These are phyloP conservation scores for Scolecobasidium constrictum DNA, from an alignment of 2,329 filamentous ascomycete species.

Conservation along the genomic window DNA sequence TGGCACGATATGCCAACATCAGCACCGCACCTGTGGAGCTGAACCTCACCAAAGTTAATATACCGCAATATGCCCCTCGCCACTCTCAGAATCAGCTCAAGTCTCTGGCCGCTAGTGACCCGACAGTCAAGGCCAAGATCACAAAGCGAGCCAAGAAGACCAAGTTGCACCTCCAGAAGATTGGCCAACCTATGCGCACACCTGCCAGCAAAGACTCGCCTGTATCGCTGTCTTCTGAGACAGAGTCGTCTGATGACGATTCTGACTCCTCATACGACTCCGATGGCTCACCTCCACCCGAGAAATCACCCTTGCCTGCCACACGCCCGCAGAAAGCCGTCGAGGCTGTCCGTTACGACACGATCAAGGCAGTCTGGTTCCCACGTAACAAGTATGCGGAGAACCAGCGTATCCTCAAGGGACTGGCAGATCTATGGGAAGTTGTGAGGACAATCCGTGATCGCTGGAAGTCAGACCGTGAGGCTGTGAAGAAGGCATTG, in stretches of 20 bases:
- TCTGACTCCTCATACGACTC: slow-evolving; percentile 39
- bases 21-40: slow-evolving; percentile 30
- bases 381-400: slow-evolving; percentile 39
- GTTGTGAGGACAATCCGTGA: slow-evolving; percentile 49
- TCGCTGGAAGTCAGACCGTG: slow-evolving; percentile 48
- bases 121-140: slow-evolving; percentile 27
- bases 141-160: slow-evolving; percentile 22
- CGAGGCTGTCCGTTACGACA: slow-evolving; percentile 45
- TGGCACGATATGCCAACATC: slow-evolving; percentile 33
- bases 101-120: slow-evolving; percentile 29
- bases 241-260: slow-evolving; percentile 32
- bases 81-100: slow-evolving; percentile 36
- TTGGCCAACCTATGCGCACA: slow-evolving; percentile 9
- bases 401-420: slow-evolving; percentile 41
- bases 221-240: slow-evolving; percentile 20
- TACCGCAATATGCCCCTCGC: slow-evolving; percentile 27
- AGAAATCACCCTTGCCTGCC: slow-evolving; percentile 43
- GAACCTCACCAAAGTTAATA: slow-evolving; percentile 28
- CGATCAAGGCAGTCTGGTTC: slow-evolving; percentile 51
- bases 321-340: slow-evolving; percentile 41
- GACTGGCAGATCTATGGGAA: slow-evolving; percentile 47
- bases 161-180: slow-evolving; percentile 10
- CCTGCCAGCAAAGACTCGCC: slow-evolving; percentile 6
- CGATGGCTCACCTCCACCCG: slow-evolving; percentile 37
- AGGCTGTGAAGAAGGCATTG: slow-evolving; percentile 46